Base-by-base conservation (phyloP, 164 flowering plant genomes). In the Dillenia suffruticosa region DNA sequence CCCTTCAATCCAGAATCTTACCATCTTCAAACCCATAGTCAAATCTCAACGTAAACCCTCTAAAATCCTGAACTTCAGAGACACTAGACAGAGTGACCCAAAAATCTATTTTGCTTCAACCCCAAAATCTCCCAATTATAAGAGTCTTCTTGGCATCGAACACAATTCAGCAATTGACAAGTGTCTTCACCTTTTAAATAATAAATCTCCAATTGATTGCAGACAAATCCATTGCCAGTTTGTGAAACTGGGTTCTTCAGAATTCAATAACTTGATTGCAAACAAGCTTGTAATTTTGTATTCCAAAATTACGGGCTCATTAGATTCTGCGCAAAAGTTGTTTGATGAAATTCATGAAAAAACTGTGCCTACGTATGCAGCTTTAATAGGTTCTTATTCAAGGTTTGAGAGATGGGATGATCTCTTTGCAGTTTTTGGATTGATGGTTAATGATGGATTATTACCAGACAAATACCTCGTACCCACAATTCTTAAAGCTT, bases 401-500 rank as follows among this genome's bases (percentile, higher is more conserved):
- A 66, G 72, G 54, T 51, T 43, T 12, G 70, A 70, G 72, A 62
- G 48, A 15, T 81, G 83, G 83, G 69, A 53, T 1, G 77, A 74
- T 57, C 63, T 74, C 32, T 56, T 79, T 58, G 54, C 50, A 12
- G 47, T 74, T 12, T 65, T 79, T 56, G 67, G 66, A 40, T 66
- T 72, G 75, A 81, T 81, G 84, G 53, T 78, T 57, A 44, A 48
- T 19, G 80, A 81, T 24, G 82, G 80, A 2, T 19, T 81, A 45
- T 44, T 58, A 26, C 85, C 88, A 10, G 81, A 79, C 69, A 81
- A 69, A 49, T 83, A 71, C 65, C 67, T 81, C 10, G 54, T 79
- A 11, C 88, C 88, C 8, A 74, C 77, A 2, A 50, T 83, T 65
- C 71, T 81, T 12, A 81, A 77, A 62, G 85, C 84, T 47, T 81